phyloP scores from a whole-genome alignment of 1,284 basidiomycete genomes.

The Peniophora sp. region DNA sequence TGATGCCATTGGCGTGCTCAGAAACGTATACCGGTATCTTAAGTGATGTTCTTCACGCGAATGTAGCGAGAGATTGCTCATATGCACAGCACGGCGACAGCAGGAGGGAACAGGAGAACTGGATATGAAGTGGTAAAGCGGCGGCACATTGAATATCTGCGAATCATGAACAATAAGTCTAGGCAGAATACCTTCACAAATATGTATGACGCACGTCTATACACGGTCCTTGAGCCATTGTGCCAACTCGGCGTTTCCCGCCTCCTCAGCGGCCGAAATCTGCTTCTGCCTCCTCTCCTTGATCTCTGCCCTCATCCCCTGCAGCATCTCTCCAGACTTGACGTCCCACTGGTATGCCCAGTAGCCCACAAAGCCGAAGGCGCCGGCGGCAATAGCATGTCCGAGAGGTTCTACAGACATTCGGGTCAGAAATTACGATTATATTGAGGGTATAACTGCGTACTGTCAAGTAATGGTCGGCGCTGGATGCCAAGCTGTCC shows the following conservation, averaged over 20 bases:
- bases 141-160: too few relatives aligned
- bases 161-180: too few relatives aligned
- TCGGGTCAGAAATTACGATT: neutral
- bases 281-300: slow-evolving; percentile 34
- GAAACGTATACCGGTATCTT: too few relatives aligned
- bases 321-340: slow-evolving; percentile 48
- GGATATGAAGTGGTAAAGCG: too few relatives aligned
- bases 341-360: slow-evolving; percentile 61
- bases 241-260: slow-evolving; percentile 6
- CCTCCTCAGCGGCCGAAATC: slow-evolving; percentile 9
- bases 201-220: neutral
- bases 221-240: slow-evolving; percentile 1
- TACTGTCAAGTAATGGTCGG: slow-evolving; percentile 60
- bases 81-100: too few relatives aligned
- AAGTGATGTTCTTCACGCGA: too few relatives aligned
- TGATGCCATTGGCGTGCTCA: too few relatives aligned
- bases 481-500: slow-evolving; percentile 79
- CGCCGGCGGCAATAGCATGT: slow-evolving; percentile 56
- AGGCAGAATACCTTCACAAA: too few relatives aligned
- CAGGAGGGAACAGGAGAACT: too few relatives aligned
- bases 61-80: too few relatives aligned
- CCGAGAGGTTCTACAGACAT: slow-evolving; percentile 50
- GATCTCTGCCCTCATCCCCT: slow-evolving; percentile 54
- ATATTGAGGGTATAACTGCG: slow-evolving; percentile 21
- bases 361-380: slow-evolving; percentile 62